phyloP scores from a whole-genome alignment of 768 basidiomycete genomes.

The Nidularia pulvinata region DNA sequence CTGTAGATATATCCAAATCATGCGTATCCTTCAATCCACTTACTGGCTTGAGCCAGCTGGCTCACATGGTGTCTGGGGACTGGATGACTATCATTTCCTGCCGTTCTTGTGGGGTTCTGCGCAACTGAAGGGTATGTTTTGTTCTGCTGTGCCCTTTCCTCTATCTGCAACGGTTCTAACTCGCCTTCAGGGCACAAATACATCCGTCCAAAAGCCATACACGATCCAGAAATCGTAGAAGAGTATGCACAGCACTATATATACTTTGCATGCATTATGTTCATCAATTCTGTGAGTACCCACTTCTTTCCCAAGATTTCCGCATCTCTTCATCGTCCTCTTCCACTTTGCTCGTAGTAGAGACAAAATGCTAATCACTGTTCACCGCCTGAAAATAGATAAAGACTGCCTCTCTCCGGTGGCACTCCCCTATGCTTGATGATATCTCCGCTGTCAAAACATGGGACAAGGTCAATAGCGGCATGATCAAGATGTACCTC shows the following conservation, averaged over 20 bases:
- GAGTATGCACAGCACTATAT: conserved; percentile 94
- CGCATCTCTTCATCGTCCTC: neutral
- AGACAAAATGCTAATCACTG: neutral
- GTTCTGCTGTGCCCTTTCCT: neutral
- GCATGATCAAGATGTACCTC: conserved; percentile 98
- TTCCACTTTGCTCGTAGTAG: too few relatives aligned
- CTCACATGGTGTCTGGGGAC: conserved; percentile 98
- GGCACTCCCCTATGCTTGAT: conserved; percentile 99
- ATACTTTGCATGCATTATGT: conserved; percentile 94
- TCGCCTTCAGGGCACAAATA: conserved; percentile 75
- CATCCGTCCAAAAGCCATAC: conserved; percentile 90
- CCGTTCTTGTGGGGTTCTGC: conserved; percentile 89
- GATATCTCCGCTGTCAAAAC: conserved; percentile 93
- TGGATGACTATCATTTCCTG: conserved; percentile 97
- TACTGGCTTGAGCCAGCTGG: conserved; percentile 99
- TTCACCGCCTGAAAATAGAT: conserved; percentile 68
- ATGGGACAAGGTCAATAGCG: conserved; percentile 96
- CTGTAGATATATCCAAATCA: conserved; percentile 75
- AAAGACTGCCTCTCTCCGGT: conserved; percentile 92
- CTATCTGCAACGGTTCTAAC: too few relatives aligned
- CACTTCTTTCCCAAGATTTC: neutral
- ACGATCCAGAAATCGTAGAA: conserved; percentile 88
- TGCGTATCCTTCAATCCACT: conserved; percentile 86
- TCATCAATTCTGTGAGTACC: conserved; percentile 85
- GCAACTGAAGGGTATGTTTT: conserved; percentile 60